phyloP scores from a whole-genome alignment of 805 yeast species.

The Maudiozyma bulderi region DNA sequence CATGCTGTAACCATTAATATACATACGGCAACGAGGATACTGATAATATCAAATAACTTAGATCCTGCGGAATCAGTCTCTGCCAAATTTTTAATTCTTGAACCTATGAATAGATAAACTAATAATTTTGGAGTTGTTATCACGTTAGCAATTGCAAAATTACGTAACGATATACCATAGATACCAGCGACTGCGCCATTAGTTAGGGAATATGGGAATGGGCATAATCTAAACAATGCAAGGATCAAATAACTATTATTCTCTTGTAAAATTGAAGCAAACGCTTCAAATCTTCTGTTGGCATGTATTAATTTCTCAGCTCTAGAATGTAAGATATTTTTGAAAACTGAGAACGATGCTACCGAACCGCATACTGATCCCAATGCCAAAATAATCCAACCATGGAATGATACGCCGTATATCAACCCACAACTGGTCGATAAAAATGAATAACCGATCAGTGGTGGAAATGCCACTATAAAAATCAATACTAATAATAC shows the following conservation, averaged over 20 bases:
- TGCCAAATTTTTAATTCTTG: constrained; percentile 61
- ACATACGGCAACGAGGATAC: constrained; percentile 46
- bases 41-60: constrained; percentile 50
- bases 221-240: constrained; percentile 72
- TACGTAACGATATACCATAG: constrained; percentile 56
- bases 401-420: constrained; percentile 63
- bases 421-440: constrained; percentile 66
- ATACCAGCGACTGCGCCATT: constrained; percentile 89
- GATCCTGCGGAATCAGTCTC: constrained; percentile 41
- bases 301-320: constrained; percentile 52
- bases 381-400: constrained; percentile 67
- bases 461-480: constrained; percentile 79
- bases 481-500: constrained; percentile 46
- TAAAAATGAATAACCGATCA: constrained; percentile 70
- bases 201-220: constrained; percentile 84
- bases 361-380: constrained; percentile 70
- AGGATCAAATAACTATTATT: constrained; percentile 57
- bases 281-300: constrained; percentile 61
- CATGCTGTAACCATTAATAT: constrained; percentile 55
- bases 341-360: constrained; percentile 59
- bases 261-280: constrained; percentile 65
- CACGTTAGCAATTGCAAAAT: constrained; percentile 61
- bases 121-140: constrained; percentile 75
- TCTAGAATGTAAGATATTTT: constrained; percentile 44
- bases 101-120: constrained; percentile 71